These are phyloP conservation scores for Penicillium sp. DNA, from an alignment of 2,329 filamentous ascomycete genomes.

Conservation along the genomic window DNA sequence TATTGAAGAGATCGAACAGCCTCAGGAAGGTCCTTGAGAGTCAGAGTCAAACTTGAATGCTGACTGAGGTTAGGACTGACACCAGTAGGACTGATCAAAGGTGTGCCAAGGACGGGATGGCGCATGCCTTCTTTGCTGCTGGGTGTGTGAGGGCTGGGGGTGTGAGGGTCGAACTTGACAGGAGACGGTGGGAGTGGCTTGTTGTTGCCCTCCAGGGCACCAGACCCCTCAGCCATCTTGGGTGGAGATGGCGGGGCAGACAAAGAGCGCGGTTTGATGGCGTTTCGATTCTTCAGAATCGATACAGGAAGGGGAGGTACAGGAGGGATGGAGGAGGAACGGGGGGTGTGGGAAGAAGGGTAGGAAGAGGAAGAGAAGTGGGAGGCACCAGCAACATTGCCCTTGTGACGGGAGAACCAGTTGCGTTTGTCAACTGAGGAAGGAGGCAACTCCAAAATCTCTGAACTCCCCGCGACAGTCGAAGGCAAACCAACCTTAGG, in stretches of 20 bases:
- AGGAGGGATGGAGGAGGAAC: background rate
- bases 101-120: background rate
- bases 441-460: background rate
- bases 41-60: background rate
- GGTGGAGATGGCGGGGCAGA: background rate
- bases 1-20: background rate
- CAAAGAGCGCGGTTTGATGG: background rate
- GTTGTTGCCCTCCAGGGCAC: background rate
- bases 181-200: conserved; percentile 1
- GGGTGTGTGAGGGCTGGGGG: background rate
- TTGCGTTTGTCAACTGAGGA: background rate
- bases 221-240: background rate
- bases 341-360: background rate
- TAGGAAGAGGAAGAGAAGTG: background rate
- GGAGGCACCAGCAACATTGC: background rate
- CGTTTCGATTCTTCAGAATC: background rate
- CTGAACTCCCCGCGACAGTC: background rate
- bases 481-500: background rate
- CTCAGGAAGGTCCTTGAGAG: background rate
- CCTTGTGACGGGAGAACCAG: background rate
- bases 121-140: background rate
- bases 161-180: background rate
- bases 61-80: background rate
- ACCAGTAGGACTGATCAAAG: background rate
- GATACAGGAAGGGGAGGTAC: background rate